These are phyloP conservation scores for Chrysosporium queenslandicum DNA, from an alignment of 2,329 filamentous ascomycete species.

Conservation along the genomic window DNA sequence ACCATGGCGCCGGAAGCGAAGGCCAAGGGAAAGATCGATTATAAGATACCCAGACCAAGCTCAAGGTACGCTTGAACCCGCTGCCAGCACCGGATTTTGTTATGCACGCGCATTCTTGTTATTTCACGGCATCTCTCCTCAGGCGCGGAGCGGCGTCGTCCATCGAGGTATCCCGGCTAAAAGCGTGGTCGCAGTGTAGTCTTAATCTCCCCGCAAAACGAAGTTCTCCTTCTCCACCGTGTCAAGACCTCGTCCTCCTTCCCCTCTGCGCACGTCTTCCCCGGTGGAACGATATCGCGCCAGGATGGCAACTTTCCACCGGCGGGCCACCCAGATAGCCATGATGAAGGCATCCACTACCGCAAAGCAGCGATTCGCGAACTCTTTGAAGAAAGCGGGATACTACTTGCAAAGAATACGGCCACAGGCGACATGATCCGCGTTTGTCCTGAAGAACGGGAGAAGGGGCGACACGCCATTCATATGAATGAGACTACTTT, in stretches of 20 bases:
- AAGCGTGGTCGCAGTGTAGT: slow-evolving; percentile 51
- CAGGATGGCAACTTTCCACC: slow-evolving; percentile 60
- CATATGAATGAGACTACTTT: slow-evolving; percentile 60
- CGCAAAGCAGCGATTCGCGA: slow-evolving; percentile 77
- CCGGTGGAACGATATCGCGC: slow-evolving; percentile 66
- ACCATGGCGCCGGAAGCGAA: slow-evolving; percentile 14
- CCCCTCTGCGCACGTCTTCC: slow-evolving; percentile 88
- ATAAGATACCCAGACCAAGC: slow-evolving; percentile 50
- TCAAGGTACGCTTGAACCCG: slow-evolving; percentile 42
- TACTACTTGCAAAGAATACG: slow-evolving; percentile 55
- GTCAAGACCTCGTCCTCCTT: slow-evolving; percentile 76
- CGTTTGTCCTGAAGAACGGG: slow-evolving; percentile 50
- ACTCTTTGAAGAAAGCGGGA: slow-evolving; percentile 90
- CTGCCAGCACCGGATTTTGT: background rate
- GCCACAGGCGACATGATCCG: slow-evolving; percentile 46
- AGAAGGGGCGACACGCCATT: slow-evolving; percentile 57
- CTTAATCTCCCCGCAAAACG: slow-evolving; percentile 73
- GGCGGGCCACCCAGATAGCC: slow-evolving; percentile 45
- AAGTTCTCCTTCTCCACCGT: slow-evolving; percentile 78
- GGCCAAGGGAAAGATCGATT: slow-evolving; percentile 12
- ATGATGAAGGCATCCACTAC: slow-evolving; percentile 63
- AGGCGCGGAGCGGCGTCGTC: background rate
- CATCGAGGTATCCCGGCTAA: background rate
- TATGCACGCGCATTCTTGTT: background rate
- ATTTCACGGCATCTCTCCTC: background rate